Base-by-base conservation (phyloP, 2,329 filamentous ascomycete genomes). In the Botrytis deweyae region DNA sequence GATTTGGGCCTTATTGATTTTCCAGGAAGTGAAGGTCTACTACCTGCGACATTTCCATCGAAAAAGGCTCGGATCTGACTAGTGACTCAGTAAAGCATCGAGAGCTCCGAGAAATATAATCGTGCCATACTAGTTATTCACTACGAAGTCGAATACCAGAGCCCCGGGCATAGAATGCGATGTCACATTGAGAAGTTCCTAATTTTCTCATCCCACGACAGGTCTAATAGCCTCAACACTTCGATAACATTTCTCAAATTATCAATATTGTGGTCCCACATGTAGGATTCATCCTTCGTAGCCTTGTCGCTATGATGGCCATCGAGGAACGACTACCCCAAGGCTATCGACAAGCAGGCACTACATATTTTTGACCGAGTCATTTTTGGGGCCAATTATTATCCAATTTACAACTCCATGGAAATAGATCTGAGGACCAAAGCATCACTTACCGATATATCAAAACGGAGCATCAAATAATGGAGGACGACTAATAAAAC, bases 121-220 rank as follows among this genome's bases (percentile, higher is more conserved):
- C 52, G 16, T n/a, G 52, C 52, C 7, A 55, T 55, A 55, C 25
- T 12, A 5, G 12, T 8, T 6, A 55, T 55, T 55, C 52, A 55
- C 52, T 55, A 55, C 14, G 6, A n/a, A 3, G n/a, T 29, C 12
- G 18, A 18, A 18, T 16, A 29, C 8, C 7, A 8, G 49, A n/a
- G 0, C 9, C 10, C 22, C 25, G 1, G 10, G 1, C 20, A 14
- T 0, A n/a, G n/a, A n/a, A n/a, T n/a, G 49, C 49, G 25, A 52
- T 52, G 2, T 52, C 22, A 5, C 0, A n/a, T 52, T 5, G 10
- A 52, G 22, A 52, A 0, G 22, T 49, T 25, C 4, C 46, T 25
- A 4, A 4, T 12, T 52, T 12, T 25, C 8, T 25, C 46, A 25
- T 49, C 9, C 22, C 22, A 25, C 1, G 0, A n/a, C 14, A 14